A percentile compares a stretch with the other conserved stretches of the same genome.
These are phyloP conservation scores for Prunus padus DNA, from an alignment of 306 rosid species.

Conservation along the genomic window DNA sequence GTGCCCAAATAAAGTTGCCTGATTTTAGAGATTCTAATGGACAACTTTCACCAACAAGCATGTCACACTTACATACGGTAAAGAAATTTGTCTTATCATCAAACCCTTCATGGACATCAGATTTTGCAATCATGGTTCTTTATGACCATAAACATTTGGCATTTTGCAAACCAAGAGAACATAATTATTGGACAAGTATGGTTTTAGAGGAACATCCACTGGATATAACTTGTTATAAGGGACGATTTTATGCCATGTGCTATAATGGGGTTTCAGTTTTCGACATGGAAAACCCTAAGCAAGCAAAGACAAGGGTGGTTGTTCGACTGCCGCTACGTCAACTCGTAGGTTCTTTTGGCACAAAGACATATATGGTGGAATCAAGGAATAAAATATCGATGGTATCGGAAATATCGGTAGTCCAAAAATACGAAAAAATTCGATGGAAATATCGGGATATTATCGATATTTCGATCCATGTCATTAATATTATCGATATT, in stretches of 20 bases:
- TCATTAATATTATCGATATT: no score
- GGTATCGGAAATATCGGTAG: no score
- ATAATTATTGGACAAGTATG: not conserved
- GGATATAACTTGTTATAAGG: not conserved
- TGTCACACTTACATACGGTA: no score
- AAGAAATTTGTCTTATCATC: not conserved
- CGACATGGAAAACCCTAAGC: not conserved
- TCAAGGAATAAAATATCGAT: no score
- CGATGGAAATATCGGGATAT: no score
- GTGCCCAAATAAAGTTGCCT: no score
- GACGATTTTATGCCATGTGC: not conserved
- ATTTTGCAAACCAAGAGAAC: not conserved
- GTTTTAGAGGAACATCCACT: not conserved
- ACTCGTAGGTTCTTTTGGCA: no score
- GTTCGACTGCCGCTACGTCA: not conserved
- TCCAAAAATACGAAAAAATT: no score
- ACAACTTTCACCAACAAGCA: no score
- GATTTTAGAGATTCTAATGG: no score
- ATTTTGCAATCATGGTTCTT: not conserved
- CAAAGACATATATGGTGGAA: not conserved
- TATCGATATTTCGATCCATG: no score
- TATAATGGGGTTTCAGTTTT: not conserved
- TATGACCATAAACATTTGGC: not conserved
- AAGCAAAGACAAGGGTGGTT: not conserved
- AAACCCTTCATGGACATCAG: slow-evolving; percentile 3